Conservation (phyloP, 768 basidiomycete species). For the Candolleomyces eurysporus region DNA sequence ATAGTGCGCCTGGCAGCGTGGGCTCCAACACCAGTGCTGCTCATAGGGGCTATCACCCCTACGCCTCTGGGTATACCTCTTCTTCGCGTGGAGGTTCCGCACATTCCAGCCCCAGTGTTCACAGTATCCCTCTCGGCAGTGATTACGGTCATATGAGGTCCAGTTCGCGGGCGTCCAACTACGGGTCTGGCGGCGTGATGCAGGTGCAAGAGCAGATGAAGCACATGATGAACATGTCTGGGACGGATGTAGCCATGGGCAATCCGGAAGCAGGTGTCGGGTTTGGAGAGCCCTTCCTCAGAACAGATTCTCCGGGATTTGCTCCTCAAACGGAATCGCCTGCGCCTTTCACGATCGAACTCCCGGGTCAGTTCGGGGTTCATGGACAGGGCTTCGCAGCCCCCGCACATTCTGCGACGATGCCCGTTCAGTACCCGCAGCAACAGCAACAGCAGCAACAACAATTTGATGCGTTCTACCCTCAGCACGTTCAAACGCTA, state of each 20-base stretch:
- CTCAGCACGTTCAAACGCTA: no score
- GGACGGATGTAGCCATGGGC: conserved; percentile 23
- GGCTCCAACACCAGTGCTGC: conserved; percentile 27
- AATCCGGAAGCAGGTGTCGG: conserved; percentile 10
- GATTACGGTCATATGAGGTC: conserved; percentile 33
- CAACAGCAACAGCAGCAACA: conserved; percentile 9
- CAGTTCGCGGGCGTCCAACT: conserved; percentile 41
- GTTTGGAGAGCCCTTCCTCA: conserved; percentile 32
- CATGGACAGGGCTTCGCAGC: neutral
- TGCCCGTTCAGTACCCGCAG: conserved; percentile 18
- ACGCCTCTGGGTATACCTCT: conserved; percentile 38
- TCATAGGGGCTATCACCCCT: conserved; percentile 57
- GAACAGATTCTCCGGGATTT: conserved; percentile 41
- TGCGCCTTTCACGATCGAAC: conserved; percentile 33
- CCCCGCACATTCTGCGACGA: conserved; percentile 16
- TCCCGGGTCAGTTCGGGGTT: conserved; percentile 27
- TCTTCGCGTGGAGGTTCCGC: conserved; percentile 39
- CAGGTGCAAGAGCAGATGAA: conserved; percentile 44
- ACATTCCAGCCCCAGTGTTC: conserved; percentile 45
- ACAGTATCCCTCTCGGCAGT: conserved; percentile 31
- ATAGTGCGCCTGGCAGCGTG: conserved; percentile 32
- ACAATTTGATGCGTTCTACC: no score
- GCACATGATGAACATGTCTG: conserved; percentile 32
- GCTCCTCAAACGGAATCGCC: conserved; percentile 41
- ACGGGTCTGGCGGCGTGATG: conserved; percentile 24